Evolutionary conservation across 441 rosid genomes (phyloP).

Genomic region (Viola pubescens): DNA sequence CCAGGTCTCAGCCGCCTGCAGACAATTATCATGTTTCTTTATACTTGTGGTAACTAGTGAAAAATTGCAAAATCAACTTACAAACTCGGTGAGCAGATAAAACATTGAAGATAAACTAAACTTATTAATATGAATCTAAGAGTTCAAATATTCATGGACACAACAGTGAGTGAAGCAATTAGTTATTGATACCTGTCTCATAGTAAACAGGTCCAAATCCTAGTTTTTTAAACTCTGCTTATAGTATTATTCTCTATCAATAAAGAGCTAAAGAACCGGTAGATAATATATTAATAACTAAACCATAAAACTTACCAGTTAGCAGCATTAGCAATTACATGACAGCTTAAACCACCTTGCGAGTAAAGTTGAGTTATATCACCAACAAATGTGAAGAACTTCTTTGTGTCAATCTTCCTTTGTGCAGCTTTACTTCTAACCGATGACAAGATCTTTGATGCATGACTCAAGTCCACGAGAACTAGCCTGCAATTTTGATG

Average conservation of each 20-base stretch:
- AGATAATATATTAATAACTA: not conserved
- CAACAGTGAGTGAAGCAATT: not conserved
- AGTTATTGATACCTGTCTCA: too few species aligned
- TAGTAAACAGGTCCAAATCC: too few species aligned
- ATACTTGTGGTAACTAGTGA: not conserved
- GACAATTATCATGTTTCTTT: slow-evolving; percentile 9
- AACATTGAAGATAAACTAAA: slow-evolving; percentile 1
- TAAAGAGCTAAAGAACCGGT: too few species aligned
- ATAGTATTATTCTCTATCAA: too few species aligned
- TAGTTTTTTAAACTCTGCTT: too few species aligned
- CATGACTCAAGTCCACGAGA: slow-evolving; percentile 65
- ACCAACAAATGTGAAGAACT: slow-evolving; percentile 79
- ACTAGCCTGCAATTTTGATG: slow-evolving; percentile 71
- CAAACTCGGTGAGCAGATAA: not conserved
- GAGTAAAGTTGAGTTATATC: slow-evolving; percentile 68
- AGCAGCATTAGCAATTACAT: slow-evolving; percentile 82
- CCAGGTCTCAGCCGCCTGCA: slow-evolving; percentile 90
- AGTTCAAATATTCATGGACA: too few species aligned
- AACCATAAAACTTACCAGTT: slow-evolving; percentile 57
- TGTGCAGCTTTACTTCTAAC: slow-evolving; percentile 61
- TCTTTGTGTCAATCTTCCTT: slow-evolving; percentile 54
- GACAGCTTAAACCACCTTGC: slow-evolving; percentile 55
- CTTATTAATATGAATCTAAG: not conserved
- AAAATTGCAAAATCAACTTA: not conserved
- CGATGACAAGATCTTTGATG: slow-evolving; percentile 66